Evolutionary conservation across 1,284 basidiomycete genomes (phyloP), one percentile per base, ranked within the genome.

Genomic region (Ustilago nuda): DNA sequence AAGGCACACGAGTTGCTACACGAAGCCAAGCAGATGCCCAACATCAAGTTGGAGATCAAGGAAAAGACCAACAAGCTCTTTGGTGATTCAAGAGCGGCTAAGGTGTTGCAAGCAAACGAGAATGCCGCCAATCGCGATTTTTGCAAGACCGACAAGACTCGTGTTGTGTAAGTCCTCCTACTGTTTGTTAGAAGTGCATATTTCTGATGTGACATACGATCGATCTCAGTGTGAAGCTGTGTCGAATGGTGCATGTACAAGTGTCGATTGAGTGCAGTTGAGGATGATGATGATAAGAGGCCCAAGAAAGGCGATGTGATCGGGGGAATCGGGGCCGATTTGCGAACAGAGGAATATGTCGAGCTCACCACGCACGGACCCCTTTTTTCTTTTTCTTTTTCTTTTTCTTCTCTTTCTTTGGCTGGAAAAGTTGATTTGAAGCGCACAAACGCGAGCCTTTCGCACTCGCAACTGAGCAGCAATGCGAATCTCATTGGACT

Each of bases 31-130:
- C 23, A 27, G n/a, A 66, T 66, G 33, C 70, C 74, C 33, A 66
- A 55, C 32, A 52, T 77, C 8, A 65, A 58, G 7, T 60, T 70
- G 1, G 41, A 64, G 66, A 19, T 66, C 39, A 59, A 63, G 54
- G 61, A 77, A 11, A 64, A 72, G 61, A 70, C 66, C 37, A 56
- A 63, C 27, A 69, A 72, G 58, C 66, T 77, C 15, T 72, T 70
- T 51, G 70, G 74, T 35, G 63, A 72, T 35, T 57, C 60, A 27
- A 58, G 27, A 5, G 19, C 37, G 45, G 66, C 56, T n/a, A 68
- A 61, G 19, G 57, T 72, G 58, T 60, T 52, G 33, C 56, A 72
- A 53, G 74, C 70, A 5, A 46, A 67, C 33, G 66, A 72, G 46
- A 61, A 72, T 58, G 74, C 70, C 7, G 70, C 58, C 37, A 63